Evolutionary conservation across 805 yeast species (phyloP).

Genomic region (Candida nonsorbophila): DNA sequence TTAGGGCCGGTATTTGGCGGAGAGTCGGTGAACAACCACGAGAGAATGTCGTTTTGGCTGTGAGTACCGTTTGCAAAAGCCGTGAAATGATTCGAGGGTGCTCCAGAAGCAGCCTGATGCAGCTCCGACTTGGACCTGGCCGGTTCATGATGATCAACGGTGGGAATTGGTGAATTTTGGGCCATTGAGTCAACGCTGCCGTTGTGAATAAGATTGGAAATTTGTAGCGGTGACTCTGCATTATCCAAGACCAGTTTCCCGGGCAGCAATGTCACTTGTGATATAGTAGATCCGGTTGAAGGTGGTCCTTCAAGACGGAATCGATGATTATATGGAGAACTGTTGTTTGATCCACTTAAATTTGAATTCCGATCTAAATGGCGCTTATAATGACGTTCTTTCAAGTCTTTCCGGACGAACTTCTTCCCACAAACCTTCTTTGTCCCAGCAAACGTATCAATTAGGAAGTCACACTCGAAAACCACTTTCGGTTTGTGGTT

Average conservation of each 20-base stretch:
- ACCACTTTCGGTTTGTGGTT: constrained; percentile 54
- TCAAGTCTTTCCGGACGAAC: constrained; percentile 58
- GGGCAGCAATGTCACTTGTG: no score
- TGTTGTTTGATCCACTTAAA: no score
- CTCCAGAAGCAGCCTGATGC: no score
- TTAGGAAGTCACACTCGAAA: constrained; percentile 48
- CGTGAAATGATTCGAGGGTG: no score
- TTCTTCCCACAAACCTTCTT: constrained; percentile 50
- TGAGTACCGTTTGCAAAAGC: no score
- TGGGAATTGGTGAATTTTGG: not conserved
- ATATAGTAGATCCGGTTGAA: no score
- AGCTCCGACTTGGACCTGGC: no score
- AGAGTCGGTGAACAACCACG: constrained; percentile 35
- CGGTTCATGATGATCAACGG: no score
- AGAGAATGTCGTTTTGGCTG: constrained; percentile 30
- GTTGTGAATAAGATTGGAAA: constrained; percentile 14
- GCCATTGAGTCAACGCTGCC: not conserved
- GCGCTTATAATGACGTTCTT: constrained; percentile 33
- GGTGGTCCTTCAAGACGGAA: no score
- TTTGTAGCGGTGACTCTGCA: constrained; percentile 11
- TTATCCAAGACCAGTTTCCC: not conserved
- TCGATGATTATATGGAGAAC: no score
- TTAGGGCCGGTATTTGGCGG: constrained; percentile 8
- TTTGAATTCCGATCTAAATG: constrained; percentile 12
- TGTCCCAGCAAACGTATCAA: constrained; percentile 32